Base-by-base conservation (phyloP, 1,284 basidiomycete genomes). In the Thecaphora frezii region DNA sequence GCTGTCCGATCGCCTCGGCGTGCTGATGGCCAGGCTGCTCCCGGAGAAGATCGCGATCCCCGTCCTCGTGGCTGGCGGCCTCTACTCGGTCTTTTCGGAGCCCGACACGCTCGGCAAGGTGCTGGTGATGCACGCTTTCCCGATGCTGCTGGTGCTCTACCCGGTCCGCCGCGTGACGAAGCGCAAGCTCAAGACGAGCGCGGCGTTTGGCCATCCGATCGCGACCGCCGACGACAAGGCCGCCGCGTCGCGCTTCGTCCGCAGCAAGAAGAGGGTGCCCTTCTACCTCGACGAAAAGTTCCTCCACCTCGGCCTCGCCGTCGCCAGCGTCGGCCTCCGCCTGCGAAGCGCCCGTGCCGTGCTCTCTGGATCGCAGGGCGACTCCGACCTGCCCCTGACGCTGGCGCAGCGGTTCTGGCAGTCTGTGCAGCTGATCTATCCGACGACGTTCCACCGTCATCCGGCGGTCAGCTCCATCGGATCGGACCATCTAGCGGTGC, bases 71-170 rank as follows among this genome's bases (percentile, higher is more conserved):
- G 48, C 85, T 2, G 50, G 83, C 7, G 83, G 85, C 1, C 74
- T 87, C 26, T 71, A 75, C 13, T 82, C 85, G 0, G 82, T 87
- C 46, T 80, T 81, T 2, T 55, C 81, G n/a, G 80, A 82, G 5
- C 87, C 88, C 0, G 77, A 77, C 54, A 84, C 84, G n/a, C 73
- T 83, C 21, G 71, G 82, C 2, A 86, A 86, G 61, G 82, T 89
- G 19, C 80, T 88, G 50, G 58, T 81, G 43, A 87, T 89, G 84
- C 88, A 90, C 74, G 79, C 76, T 5, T 79, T 86, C 8, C 81
- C 88, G 24, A 53, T 87, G 37, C 46, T 86, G 3, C 86, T 87
- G 9, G 81, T 88, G 42, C 37, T 85, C 44, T 62, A 62, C 42
- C 51, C 59, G 26, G 18, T 37, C 4, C 19, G 36, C 19, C 60